Percentiles rank a stretch among this genome's conserved stretches.
phyloP scores from a whole-genome alignment of 495 filamentous ascomycete species.

The Viridothelium virens region DNA sequence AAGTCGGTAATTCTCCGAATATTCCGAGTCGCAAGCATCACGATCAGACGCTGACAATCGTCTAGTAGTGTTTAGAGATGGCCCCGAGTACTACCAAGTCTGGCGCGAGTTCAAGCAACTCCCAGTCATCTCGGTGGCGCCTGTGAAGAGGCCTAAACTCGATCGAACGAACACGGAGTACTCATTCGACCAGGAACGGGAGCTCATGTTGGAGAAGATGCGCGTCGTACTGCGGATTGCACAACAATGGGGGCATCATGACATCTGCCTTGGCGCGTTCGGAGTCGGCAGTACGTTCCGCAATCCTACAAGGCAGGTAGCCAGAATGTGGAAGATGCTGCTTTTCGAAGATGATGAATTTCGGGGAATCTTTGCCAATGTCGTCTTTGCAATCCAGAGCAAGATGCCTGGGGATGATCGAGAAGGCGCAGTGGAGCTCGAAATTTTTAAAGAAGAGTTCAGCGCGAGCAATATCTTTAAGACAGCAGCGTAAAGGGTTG shows the following conservation, averaged over 20 bases:
- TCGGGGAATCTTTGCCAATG: conserved; percentile 55
- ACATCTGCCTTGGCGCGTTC: conserved; percentile 36
- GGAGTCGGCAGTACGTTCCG: conserved; percentile 35
- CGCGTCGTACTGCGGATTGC: conserved; percentile 34
- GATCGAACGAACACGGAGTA: conserved; percentile 57
- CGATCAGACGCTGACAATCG: conserved; percentile 12
- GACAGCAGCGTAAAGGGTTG: neutral
- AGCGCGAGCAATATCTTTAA: conserved; percentile 35
- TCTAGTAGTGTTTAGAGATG: conserved; percentile 47
- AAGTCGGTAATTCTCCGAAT: conserved; percentile 42
- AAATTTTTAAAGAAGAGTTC: conserved; percentile 38
- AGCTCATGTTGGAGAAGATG: conserved; percentile 31
- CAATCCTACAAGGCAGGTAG: conserved; percentile 34
- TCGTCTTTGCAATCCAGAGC: conserved; percentile 62
- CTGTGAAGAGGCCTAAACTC: conserved; percentile 62
- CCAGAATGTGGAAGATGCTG: conserved; percentile 36
- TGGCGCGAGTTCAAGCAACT: conserved; percentile 42
- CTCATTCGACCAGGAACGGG: conserved; percentile 35
- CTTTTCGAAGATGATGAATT: conserved; percentile 59
- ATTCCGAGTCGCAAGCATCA: neutral
- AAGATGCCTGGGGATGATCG: conserved; percentile 23
- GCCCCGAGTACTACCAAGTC: conserved; percentile 41
- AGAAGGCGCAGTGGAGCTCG: conserved; percentile 32
- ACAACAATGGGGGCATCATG: conserved; percentile 22
- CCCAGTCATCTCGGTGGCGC: conserved; percentile 63